These are phyloP conservation scores for Phytophthora vignae DNA, from an alignment of 352 stramenopile genomes.

Conservation along the genomic window DNA sequence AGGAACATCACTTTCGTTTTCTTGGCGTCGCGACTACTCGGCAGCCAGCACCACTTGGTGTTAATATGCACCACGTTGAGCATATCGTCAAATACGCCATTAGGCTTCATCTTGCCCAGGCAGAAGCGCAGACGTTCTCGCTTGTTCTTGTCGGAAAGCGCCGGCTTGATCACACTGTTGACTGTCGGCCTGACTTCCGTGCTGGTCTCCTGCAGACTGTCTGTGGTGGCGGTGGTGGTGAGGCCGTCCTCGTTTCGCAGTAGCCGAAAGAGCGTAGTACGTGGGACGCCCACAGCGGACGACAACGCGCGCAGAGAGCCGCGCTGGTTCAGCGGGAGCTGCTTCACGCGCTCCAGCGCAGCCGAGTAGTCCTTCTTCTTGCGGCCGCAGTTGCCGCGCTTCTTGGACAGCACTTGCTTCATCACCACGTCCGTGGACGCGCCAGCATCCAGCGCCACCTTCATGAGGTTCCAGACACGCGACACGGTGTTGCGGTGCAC, in stretches of 20 bases:
- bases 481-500: conserved; percentile 57
- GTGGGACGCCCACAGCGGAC: conserved; percentile 45
- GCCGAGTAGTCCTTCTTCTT: conserved; percentile 57
- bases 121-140: conserved; percentile 47
- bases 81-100: conserved; percentile 53
- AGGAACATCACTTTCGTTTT: conserved; percentile 56
- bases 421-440: conserved; percentile 34
- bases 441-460: conserved; percentile 29
- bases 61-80: conserved; percentile 54
- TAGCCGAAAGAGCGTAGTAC: conserved; percentile 49
- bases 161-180: conserved; percentile 42
- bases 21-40: conserved; percentile 32
- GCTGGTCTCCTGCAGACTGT: conserved; percentile 15
- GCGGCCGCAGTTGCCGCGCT: conserved; percentile 48
- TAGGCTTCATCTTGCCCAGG: conserved; percentile 40
- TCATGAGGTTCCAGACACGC: conserved; percentile 54
- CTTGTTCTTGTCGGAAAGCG: conserved; percentile 51
- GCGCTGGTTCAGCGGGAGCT: conserved; percentile 47
- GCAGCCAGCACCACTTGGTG: conserved; percentile 47
- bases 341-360: conserved; percentile 42
- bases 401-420: conserved; percentile 48
- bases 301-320: conserved; percentile 45
- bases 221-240: not conserved
- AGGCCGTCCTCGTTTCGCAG: conserved; percentile 37
- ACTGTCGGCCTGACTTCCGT: conserved; percentile 26